These are phyloP conservation scores for Corynespora cassiicola DNA, from an alignment of 2,329 filamentous ascomycete species.

Conservation along the genomic window DNA sequence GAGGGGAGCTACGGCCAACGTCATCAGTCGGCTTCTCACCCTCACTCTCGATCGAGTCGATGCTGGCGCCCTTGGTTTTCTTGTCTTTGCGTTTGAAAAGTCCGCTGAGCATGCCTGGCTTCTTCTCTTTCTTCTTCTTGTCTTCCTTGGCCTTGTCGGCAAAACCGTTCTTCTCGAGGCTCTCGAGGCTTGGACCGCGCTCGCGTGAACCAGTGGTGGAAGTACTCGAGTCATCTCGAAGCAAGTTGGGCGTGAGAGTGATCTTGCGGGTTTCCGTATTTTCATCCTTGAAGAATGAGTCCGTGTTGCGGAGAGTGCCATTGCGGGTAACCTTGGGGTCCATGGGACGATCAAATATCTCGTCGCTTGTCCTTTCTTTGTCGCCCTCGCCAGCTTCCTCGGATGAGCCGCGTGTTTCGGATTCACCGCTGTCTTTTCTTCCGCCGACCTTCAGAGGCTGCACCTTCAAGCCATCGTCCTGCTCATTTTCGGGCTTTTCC, in stretches of 20 bases:
- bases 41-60: conserved; percentile 47
- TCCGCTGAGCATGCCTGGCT: conserved; percentile 74
- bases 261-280: conserved; percentile 96
- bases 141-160: conserved; percentile 72
- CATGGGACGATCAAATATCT: conserved; percentile 62
- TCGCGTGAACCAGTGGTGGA: conserved; percentile 47
- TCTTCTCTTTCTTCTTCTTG: conserved; percentile 75
- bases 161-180: conserved; percentile 71
- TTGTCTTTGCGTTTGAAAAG: conserved; percentile 72
- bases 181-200: conserved; percentile 74
- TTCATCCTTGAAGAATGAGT: conserved; percentile 98
- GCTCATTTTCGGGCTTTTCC: conserved; percentile 50
- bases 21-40: conserved; percentile 53
- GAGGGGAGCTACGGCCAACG: conserved; percentile 39
- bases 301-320: conserved; percentile 86
- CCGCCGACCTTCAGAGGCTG: conserved; percentile 46
- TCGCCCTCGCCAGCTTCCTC: conserved; percentile 52
- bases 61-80: conserved; percentile 54
- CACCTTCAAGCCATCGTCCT: conserved; percentile 41
- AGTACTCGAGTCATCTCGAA: conserved; percentile 75
- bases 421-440: conserved; percentile 36
- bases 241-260: conserved; percentile 88
- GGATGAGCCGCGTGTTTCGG: conserved; percentile 31
- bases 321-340: conserved; percentile 68
- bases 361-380: conserved; percentile 67